phyloP scores from a whole-genome alignment of 169 alveolate genomes.

The Plasmodium falciparum region DNA sequence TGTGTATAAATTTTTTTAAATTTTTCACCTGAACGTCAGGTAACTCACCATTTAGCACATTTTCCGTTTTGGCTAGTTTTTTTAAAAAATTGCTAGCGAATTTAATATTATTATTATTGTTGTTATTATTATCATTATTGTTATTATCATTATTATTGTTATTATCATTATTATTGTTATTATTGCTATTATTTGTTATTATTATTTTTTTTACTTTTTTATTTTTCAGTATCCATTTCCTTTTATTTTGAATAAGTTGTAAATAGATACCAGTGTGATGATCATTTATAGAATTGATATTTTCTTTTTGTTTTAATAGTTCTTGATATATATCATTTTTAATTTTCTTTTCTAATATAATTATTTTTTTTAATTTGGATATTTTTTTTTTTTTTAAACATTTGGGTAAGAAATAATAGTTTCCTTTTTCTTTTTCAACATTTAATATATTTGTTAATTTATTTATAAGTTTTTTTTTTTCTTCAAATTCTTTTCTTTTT shows the following conservation, averaged over 20 bases:
- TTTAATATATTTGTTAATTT: conserved; percentile 18
- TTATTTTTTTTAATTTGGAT: conserved; percentile 28
- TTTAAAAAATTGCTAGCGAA: no score
- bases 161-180: no score
- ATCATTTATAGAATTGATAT: background rate
- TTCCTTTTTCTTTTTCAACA: conserved; percentile 61
- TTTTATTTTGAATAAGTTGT: conserved; percentile 7
- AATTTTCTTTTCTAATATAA: conserved; percentile 56
- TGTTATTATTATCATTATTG: no score
- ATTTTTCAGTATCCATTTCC: conserved; percentile 20
- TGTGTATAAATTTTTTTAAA: no score
- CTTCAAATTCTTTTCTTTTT: conserved; percentile 51
- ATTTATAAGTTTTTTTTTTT: conserved; percentile 40
- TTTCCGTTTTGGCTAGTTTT: no score
- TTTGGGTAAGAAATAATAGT: conserved; percentile 50
- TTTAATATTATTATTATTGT: no score
- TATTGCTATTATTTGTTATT: no score
- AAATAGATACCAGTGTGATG: background rate
- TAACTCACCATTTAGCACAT: no score
- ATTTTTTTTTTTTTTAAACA: conserved; percentile 41
- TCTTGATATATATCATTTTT: conserved; percentile 26
- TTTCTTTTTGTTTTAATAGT: background rate
- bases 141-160: no score
- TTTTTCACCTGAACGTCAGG: no score
- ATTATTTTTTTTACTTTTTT: no score